phyloP scores from a whole-genome alignment of 2,329 filamentous ascomycete species.

The Alternaria hordeiaustralica region DNA sequence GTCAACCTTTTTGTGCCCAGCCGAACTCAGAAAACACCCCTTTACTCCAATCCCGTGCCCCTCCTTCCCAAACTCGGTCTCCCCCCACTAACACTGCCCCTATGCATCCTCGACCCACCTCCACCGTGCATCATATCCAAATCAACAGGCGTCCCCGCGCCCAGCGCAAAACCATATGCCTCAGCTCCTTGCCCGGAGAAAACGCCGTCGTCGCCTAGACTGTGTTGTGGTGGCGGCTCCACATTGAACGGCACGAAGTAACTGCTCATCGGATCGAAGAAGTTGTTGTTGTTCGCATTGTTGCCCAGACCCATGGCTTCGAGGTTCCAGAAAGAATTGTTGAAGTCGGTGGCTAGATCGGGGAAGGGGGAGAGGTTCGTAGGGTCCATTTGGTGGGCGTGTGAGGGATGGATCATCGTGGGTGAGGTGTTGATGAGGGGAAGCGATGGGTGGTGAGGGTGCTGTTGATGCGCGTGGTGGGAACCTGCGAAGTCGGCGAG shows the following conservation, averaged over 20 bases:
- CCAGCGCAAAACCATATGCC: conserved; percentile 17
- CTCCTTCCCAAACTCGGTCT: conserved; percentile 1
- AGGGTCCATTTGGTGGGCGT: conserved; percentile 39
- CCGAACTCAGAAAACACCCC: too few relatives aligned
- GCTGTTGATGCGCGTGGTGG: conserved; percentile 49
- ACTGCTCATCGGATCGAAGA: conserved; percentile 62
- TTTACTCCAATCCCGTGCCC: conserved; percentile 11
- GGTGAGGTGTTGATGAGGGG: conserved; percentile 47
- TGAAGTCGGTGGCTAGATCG: conserved; percentile 41
- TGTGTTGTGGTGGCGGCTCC: conserved; percentile 65
- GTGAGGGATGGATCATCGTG: conserved; percentile 35
- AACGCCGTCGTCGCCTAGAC: conserved; percentile 46
- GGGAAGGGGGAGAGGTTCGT: conserved; percentile 38
- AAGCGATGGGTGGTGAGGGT: conserved; percentile 40
- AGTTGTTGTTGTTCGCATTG: conserved; percentile 28
- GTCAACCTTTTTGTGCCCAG: too few relatives aligned
- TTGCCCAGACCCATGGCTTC: conserved; percentile 37
- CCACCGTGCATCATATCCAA: conserved; percentile 19
- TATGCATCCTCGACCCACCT: neutral
- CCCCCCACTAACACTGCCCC: conserved; percentile 4
- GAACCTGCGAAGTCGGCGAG: conserved; percentile 56
- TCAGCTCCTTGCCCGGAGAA: conserved; percentile 26
- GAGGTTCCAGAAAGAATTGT: conserved; percentile 42
- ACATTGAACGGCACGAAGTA: conserved; percentile 97
- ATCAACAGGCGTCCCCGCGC: conserved; percentile 16